Evolutionary conservation across 1,284 basidiomycete species (phyloP).

Genomic region (Tilletiaria anomala): DNA sequence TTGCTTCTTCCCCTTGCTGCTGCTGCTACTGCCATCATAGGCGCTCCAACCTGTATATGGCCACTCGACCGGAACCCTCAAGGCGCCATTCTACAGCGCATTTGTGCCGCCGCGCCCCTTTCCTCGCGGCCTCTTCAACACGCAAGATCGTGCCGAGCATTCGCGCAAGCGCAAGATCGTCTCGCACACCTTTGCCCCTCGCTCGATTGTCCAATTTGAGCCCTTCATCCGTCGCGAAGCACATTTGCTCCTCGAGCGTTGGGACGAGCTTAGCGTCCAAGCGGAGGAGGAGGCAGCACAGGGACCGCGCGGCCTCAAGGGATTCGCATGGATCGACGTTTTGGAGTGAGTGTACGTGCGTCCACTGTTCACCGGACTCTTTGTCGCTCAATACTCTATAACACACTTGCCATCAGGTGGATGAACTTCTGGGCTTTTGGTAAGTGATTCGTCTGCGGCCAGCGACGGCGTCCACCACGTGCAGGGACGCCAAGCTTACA

Average conservation of each 20-base stretch:
- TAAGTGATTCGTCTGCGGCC: too few relatives aligned
- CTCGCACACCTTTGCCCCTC: conserved; percentile 61
- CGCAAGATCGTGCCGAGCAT: conserved; percentile 64
- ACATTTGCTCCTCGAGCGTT: conserved; percentile 24
- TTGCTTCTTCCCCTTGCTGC: too few relatives aligned
- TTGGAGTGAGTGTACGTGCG: too few relatives aligned
- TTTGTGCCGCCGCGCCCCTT: conserved; percentile 46
- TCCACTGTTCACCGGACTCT: too few relatives aligned
- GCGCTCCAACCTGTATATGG: conserved; percentile 19
- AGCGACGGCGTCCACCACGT: conserved; percentile 53
- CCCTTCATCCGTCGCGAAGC: conserved; percentile 28
- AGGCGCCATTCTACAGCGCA: conserved; percentile 54
- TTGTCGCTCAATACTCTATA: too few relatives aligned
- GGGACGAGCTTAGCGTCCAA: conserved; percentile 26
- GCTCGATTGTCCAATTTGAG: conserved; percentile 25
- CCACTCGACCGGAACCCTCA: conserved; percentile 22
- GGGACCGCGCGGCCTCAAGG: conserved; percentile 21
- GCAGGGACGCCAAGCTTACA: not conserved
- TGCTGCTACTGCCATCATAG: too few relatives aligned
- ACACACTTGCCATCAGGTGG: conserved; percentile 34
- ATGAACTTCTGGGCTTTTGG: conserved; percentile 70
- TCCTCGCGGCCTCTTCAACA: conserved; percentile 58
- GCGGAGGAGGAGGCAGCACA: conserved; percentile 9
- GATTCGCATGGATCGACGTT: conserved; percentile 43
- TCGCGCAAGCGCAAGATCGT: conserved; percentile 78